These are phyloP conservation scores for Hanseniaspora nectarophila DNA, from an alignment of 805 yeast species.

Conservation along the genomic window DNA sequence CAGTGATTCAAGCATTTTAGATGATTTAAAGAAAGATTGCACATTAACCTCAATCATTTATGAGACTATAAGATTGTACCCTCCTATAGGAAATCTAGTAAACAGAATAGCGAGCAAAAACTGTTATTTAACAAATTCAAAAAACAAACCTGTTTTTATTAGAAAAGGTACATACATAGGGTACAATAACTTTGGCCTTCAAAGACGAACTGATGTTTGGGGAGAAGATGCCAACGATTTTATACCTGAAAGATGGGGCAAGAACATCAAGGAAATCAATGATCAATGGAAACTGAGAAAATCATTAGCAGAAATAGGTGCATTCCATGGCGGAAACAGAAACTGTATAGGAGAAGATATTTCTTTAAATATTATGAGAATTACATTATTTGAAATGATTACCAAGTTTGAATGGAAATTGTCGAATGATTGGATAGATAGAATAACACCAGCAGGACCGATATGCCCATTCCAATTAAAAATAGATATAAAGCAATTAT, in stretches of 20 bases:
- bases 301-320: constrained; percentile 35
- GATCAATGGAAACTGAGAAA: constrained; percentile 35
- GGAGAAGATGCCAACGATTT: constrained; percentile 35
- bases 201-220: constrained; percentile 37
- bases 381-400: constrained; percentile 31
- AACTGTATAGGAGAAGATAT: constrained; percentile 52
- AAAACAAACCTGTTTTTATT: constrained; percentile 28
- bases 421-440: constrained; percentile 38
- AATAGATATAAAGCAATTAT: constrained; percentile 15
- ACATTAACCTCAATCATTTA: constrained; percentile 22
- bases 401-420: constrained; percentile 29
- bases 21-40: background rate
- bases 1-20: background rate
- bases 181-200: constrained; percentile 42
- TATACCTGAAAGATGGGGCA: constrained; percentile 44
- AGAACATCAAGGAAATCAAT: constrained; percentile 28
- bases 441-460: constrained; percentile 49
- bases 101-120: constrained; percentile 38
- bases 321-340: constrained; percentile 49
- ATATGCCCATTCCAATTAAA: constrained; percentile 36
- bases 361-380: constrained; percentile 38
- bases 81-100: constrained; percentile 47
- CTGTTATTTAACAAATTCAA: background rate
- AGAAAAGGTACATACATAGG: constrained; percentile 46
- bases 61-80: constrained; percentile 40